Evolutionary conservation across 306 rosid species (phyloP).

Genomic region (Erythrophleum fordii): DNA sequence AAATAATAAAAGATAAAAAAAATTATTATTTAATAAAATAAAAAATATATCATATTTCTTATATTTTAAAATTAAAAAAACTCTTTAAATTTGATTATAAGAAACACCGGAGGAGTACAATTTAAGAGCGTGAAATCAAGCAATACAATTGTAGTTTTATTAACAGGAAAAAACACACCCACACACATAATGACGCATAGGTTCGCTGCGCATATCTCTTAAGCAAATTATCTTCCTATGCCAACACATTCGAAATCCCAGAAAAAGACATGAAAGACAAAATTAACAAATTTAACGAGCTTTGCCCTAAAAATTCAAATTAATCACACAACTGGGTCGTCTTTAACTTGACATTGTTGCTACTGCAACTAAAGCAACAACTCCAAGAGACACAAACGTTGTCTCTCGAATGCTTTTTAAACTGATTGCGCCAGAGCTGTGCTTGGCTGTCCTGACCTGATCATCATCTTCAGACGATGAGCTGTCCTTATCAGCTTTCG

Average conservation of each 20-base stretch:
- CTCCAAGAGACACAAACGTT: not conserved
- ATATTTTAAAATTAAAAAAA: no score
- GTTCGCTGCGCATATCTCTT: not conserved
- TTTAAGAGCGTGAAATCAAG: not conserved
- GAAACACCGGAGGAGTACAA: no score
- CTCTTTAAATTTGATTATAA: no score
- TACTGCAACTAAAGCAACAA: not conserved
- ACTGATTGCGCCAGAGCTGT: constrained; percentile 5
- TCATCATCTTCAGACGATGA: not conserved
- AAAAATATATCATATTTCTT: no score
- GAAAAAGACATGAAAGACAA: not conserved
- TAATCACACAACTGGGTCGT: not conserved
- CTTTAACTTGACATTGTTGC: not conserved
- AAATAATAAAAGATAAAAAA: no score
- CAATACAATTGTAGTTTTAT: not conserved
- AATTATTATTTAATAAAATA: no score
- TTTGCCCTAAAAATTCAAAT: not conserved
- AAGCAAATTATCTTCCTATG: not conserved
- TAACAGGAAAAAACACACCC: not conserved
- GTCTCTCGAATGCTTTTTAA: not conserved
- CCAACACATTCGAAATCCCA: not conserved
- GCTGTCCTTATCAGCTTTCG: not conserved
- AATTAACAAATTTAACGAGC: not conserved
- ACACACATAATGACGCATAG: not conserved
- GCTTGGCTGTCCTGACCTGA: constrained; percentile 5